These are phyloP conservation scores for Diaporthe helianthi DNA, from an alignment of 2,329 filamentous ascomycete species.

Conservation along the genomic window DNA sequence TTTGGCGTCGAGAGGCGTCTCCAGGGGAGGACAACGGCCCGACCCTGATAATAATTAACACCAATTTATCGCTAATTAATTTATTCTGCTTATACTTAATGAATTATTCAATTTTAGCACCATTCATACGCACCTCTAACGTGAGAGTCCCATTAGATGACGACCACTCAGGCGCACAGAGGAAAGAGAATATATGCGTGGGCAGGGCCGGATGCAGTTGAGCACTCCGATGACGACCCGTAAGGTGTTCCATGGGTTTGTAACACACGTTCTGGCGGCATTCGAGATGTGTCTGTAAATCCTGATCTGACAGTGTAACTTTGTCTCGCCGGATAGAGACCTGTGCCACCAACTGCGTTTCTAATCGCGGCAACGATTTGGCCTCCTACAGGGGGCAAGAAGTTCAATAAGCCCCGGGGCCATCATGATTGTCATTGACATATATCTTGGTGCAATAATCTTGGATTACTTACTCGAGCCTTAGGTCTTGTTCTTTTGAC, in stretches of 20 bases:
- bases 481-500: too few species aligned
- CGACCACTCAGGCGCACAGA: slow-evolving; percentile 45
- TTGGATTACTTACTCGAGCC: too few species aligned
- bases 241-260: slow-evolving; percentile 39
- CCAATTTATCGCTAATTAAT: too few species aligned
- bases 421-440: slow-evolving; percentile 86
- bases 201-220: not conserved
- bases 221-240: not conserved
- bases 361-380: slow-evolving; percentile 74
- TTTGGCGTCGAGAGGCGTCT: too few species aligned
- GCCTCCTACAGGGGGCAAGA: slow-evolving; percentile 67
- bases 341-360: slow-evolving; percentile 81
- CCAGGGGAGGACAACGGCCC: too few species aligned
- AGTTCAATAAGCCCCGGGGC: slow-evolving; percentile 77
- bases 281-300: slow-evolving; percentile 46
- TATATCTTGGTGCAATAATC: too few species aligned
- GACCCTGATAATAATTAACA: too few species aligned
- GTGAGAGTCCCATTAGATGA: slow-evolving; percentile 53
- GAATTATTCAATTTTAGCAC: too few species aligned
- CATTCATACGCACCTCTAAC: too few species aligned
- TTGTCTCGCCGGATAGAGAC: slow-evolving; percentile 67
- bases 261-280: slow-evolving; percentile 49
- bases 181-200: too few species aligned
- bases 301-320: slow-evolving; percentile 51
- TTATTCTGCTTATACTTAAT: too few species aligned